Evolutionary conservation across 2,329 filamentous ascomycete species (phyloP).

Genomic region (Penicillium fuscoglaucum): DNA sequence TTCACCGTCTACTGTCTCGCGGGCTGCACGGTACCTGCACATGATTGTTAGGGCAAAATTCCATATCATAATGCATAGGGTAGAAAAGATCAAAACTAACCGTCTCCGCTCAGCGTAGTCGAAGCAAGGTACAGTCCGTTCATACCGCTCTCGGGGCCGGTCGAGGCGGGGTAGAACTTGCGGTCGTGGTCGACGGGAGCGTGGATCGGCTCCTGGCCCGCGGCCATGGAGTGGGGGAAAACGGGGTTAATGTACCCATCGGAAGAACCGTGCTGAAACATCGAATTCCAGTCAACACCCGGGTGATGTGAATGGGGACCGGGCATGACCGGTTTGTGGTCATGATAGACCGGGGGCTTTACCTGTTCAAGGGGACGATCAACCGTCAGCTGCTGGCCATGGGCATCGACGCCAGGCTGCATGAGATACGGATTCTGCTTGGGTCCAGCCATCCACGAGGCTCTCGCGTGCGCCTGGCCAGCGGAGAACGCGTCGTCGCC

Average conservation of each 20-base stretch:
- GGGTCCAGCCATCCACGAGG: slow-evolving; percentile 46
- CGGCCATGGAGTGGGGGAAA: slow-evolving; percentile 65
- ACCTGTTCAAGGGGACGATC: slow-evolving; percentile 47
- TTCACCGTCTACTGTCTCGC: slow-evolving; percentile 60
- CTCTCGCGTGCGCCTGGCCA: slow-evolving; percentile 42
- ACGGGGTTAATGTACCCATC: slow-evolving; percentile 63
- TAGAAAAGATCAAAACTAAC: slow-evolving; percentile 30
- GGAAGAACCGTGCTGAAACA: slow-evolving; percentile 73
- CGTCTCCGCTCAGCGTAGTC: slow-evolving; percentile 49
- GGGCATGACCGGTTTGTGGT: slow-evolving; percentile 58
- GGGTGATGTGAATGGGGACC: slow-evolving; percentile 59
- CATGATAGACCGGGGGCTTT: slow-evolving; percentile 42
- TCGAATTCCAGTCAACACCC: slow-evolving; percentile 72
- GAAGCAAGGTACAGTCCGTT: slow-evolving; percentile 52
- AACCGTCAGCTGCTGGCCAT: slow-evolving; percentile 46
- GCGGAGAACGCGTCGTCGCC: slow-evolving; percentile 37
- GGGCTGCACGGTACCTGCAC: slow-evolving; percentile 56
- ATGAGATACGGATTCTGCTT: slow-evolving; percentile 48
- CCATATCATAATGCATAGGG: slow-evolving; percentile 42
- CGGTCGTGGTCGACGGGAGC: slow-evolving; percentile 60
- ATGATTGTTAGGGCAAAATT: slow-evolving; percentile 45
- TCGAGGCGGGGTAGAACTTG: slow-evolving; percentile 53
- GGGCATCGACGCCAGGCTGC: slow-evolving; percentile 43
- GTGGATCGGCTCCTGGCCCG: slow-evolving; percentile 70
- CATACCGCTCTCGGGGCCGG: slow-evolving; percentile 46